Percentiles rank a stretch among this genome's conserved stretches.
These are phyloP conservation scores for Penicillium sp. DNA, from an alignment of 2,329 filamentous ascomycete species.

Conservation along the genomic window DNA sequence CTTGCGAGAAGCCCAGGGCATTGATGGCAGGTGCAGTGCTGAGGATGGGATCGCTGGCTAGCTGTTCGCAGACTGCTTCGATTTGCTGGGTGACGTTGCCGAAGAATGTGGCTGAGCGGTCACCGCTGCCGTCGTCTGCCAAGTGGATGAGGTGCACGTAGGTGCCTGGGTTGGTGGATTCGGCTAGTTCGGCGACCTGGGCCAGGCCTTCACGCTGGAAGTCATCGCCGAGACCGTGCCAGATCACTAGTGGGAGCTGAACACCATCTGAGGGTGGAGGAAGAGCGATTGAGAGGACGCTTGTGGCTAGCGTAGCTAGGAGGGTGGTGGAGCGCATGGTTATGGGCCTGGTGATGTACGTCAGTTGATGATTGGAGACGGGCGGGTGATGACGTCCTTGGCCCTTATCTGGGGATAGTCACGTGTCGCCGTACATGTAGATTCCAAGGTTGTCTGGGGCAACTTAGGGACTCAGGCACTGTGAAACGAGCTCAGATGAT, in stretches of 20 bases:
- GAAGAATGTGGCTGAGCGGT: conserved; percentile 84
- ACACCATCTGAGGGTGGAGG: conserved; percentile 21
- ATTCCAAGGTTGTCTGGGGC: neutral
- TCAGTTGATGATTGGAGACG: conserved; percentile 4
- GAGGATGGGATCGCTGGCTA: conserved; percentile 75
- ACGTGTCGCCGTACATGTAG: conserved; percentile 13
- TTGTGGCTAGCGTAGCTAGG: conserved; percentile 19
- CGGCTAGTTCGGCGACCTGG: conserved; percentile 69
- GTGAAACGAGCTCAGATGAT: too few species aligned
- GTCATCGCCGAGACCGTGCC: conserved; percentile 76
- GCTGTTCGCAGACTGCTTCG: conserved; percentile 72
- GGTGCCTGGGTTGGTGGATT: conserved; percentile 76
- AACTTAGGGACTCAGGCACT: too few species aligned
- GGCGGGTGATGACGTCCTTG: conserved; percentile 7
- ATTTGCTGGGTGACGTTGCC: conserved; percentile 86
- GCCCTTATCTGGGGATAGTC: conserved; percentile 5
- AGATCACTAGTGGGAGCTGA: conserved; percentile 86
- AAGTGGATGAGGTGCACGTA: conserved; percentile 79
- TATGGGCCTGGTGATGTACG: neutral
- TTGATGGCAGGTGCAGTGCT: conserved; percentile 81
- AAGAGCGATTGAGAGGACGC: conserved; percentile 20
- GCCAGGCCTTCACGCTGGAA: conserved; percentile 76
- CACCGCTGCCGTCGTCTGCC: conserved; percentile 63
- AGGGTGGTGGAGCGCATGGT: conserved; percentile 16
- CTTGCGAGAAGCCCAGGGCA: conserved; percentile 92